These are phyloP conservation scores for Rhizomucor pusillus DNA, from an alignment of 371 early-diverging fungal genomes.

Conservation along the genomic window DNA sequence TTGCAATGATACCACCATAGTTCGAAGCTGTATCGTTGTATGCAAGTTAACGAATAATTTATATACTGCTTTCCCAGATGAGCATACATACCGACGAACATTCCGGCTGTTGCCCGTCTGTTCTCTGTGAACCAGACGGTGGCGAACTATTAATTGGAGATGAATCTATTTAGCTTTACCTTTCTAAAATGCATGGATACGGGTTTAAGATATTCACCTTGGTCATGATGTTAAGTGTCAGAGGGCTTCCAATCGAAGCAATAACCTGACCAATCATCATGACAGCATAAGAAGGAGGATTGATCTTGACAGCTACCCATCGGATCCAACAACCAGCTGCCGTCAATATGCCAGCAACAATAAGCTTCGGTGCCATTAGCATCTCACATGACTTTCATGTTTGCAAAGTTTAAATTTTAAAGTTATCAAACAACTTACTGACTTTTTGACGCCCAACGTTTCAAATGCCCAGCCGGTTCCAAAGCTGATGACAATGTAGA, in stretches of 20 bases:
- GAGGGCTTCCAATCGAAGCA: slow-evolving; percentile 57
- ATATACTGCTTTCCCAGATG: no score
- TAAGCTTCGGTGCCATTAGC: no score
- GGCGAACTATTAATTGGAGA: slow-evolving; percentile 13
- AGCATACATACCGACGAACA: slow-evolving; percentile 24
- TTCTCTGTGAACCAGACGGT: slow-evolving; percentile 31
- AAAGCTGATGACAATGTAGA: slow-evolving; percentile 46
- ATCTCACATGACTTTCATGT: slow-evolving; percentile 1
- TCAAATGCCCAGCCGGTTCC: slow-evolving; percentile 49
- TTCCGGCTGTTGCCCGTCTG: slow-evolving; percentile 26
- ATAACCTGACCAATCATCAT: slow-evolving; percentile 59
- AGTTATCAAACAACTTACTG: slow-evolving; percentile 17
- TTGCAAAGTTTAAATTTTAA: no score
- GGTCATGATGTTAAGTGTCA: slow-evolving; percentile 58
- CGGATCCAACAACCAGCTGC: slow-evolving; percentile 56
- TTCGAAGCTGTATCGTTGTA: slow-evolving; percentile 20
- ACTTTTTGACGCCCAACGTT: slow-evolving; percentile 40
- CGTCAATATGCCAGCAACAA: slow-evolving; percentile 43
- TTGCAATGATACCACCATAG: slow-evolving; percentile 27
- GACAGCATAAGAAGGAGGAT: slow-evolving; percentile 39
- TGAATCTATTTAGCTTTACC: background rate
- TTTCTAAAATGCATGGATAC: background rate
- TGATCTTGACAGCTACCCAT: slow-evolving; percentile 46
- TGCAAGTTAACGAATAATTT: no score
- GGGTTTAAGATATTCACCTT: slow-evolving; percentile 22